A percentile compares a stretch with the other conserved stretches of the same genome.
Evolutionary conservation across 75 land plant species (phyloP).

Genomic region (Gnetum montanum): DNA sequence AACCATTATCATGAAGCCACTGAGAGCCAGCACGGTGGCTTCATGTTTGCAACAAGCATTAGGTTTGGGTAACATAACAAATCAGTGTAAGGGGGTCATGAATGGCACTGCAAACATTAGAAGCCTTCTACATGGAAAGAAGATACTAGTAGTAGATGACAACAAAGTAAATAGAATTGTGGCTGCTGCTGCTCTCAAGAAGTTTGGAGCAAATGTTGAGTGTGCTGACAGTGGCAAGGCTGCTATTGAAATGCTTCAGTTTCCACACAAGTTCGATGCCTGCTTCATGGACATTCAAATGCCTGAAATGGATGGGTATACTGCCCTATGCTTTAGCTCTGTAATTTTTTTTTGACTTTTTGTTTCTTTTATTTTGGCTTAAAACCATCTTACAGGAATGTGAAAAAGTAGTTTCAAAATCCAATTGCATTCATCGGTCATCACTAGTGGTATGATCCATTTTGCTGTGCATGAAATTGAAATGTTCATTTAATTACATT

Average conservation of each 20-base stretch:
- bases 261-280: constrained; percentile 61
- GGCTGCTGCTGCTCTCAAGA: constrained; percentile 60
- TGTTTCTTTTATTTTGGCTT: too few relatives aligned
- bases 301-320: constrained; percentile 79
- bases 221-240: constrained; percentile 60
- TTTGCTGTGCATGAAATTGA: too few relatives aligned
- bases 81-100: constrained; percentile 12
- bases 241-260: constrained; percentile 37
- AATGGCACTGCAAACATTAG: constrained; percentile 14
- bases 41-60: constrained; percentile 44
- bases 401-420: too few relatives aligned
- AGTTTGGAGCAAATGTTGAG: constrained; percentile 59
- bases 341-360: too few relatives aligned
- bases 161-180: constrained; percentile 46
- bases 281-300: constrained; percentile 77
- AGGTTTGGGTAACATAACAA: constrained; percentile 28
- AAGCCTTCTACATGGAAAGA: constrained; percentile 39
- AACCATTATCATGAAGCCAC: constrained; percentile 53
- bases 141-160: constrained; percentile 64
- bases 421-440: too few relatives aligned
- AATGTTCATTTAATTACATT: too few relatives aligned
- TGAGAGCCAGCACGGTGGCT: constrained; percentile 45
- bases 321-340: neutral
- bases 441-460: too few relatives aligned
- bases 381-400: too few relatives aligned